Base-by-base conservation (phyloP, 208 protist species). In the Tetramitus jugosus region DNA sequence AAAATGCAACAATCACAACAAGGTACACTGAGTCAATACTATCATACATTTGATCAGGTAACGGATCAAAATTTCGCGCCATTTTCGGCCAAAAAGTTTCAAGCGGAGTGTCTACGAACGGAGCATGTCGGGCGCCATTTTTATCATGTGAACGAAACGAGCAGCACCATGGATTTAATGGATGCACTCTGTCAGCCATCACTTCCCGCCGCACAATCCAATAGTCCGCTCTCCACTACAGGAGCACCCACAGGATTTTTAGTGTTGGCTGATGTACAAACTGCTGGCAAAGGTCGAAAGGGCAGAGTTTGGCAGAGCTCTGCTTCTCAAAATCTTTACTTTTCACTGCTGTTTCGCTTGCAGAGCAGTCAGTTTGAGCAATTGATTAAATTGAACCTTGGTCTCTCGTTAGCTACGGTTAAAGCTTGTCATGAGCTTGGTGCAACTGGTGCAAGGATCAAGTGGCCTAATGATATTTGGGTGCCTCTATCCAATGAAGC, bases 381-480 rank as follows among this genome's bases (percentile, higher is more conserved):
- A 26, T 69, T 69, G 39, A 45, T 69, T 13, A 69, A 69, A 40
- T 29, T 69, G 26, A 69, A 69, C 26, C 43, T 69, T 13, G 62
- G 35, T n/a, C 23, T 43, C 43, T 37, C 62, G 23, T 45, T 69
- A 17, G 62, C 62, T 31, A 40, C 43, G 23, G 26, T 29, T 45
- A 7, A 37, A 14, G 31, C 62, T 31, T 69, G 20, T 2, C 37
- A 42, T 43, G 62, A 69, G 1, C 26, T 43, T 43, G 62, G 62
- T 14, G 8, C 43, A 14, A 14, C 37, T 43, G 43, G 8, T n/a
- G 20, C 14, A 43, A 17, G 31, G 1, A 69, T 69, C 33, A 69
- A 69, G 26, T 69, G 62, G 62, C 62, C 62, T 7, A 69, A 69
- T 43, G 62, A 69, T 69, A 37, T 69, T n/a, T 69, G 39, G 31